phyloP scores from a whole-genome alignment of 225 moss, liverwort and hornwort genomes.

The Pseudoscleropodium purum region DNA sequence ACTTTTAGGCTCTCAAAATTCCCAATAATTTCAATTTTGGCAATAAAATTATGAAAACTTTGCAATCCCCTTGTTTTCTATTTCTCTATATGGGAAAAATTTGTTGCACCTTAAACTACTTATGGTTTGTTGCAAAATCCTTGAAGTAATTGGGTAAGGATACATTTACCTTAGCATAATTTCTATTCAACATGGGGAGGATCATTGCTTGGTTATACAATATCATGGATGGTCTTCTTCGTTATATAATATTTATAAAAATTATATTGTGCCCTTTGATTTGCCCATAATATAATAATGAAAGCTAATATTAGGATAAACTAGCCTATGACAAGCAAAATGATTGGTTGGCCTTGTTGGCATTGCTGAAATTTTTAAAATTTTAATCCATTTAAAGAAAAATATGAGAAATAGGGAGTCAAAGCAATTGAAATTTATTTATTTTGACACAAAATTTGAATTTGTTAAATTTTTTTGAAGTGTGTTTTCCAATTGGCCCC shows the following conservation, averaged over 20 bases:
- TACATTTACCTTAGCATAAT: too few species aligned
- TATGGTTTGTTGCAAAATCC: too few species aligned
- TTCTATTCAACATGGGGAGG: fast-evolving
- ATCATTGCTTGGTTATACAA: background rate
- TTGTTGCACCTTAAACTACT: too few species aligned
- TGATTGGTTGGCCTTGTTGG: background rate
- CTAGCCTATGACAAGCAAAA: fast-evolving
- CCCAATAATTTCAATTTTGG: too few species aligned
- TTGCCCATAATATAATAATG: background rate
- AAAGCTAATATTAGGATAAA: background rate
- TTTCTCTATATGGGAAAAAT: too few species aligned
- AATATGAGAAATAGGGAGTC: background rate
- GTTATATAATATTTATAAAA: background rate
- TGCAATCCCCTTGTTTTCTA: too few species aligned
- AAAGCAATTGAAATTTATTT: background rate
- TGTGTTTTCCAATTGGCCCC: fast-evolving
- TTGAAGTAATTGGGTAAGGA: too few species aligned
- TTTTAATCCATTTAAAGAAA: background rate
- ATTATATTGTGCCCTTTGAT: background rate
- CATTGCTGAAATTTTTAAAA: too few species aligned
- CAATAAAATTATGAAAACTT: too few species aligned
- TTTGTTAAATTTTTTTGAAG: background rate
- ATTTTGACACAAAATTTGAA: background rate
- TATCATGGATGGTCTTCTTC: background rate
- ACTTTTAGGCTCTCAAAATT: too few species aligned